A percentile compares a stretch with the other conserved stretches of the same genome.
These are phyloP conservation scores for Malassezia vespertilionis DNA, from an alignment of 1,284 basidiomycete genomes.

Conservation along the genomic window DNA sequence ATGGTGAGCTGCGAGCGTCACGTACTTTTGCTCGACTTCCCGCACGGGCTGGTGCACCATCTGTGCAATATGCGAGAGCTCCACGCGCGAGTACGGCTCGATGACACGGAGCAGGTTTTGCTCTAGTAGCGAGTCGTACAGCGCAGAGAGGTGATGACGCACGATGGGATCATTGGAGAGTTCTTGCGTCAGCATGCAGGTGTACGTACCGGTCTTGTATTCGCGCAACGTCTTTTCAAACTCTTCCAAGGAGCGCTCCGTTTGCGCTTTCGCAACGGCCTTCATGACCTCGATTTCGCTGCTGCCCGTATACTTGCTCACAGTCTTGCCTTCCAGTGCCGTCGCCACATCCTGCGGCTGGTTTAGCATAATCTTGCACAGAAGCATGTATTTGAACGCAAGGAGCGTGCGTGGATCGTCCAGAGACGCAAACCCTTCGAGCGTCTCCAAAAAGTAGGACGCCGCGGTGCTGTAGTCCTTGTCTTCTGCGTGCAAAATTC, in stretches of 20 bases:
- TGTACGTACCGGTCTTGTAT: constrained; percentile 64
- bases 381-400: constrained; percentile 90
- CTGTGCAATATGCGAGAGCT: constrained; percentile 78
- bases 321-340: constrained; percentile 74
- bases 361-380: constrained; percentile 97
- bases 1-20: constrained; percentile 15
- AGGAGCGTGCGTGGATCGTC: constrained; percentile 58
- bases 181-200: too few species aligned
- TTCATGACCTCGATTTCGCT: constrained; percentile 86
- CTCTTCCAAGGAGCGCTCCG: constrained; percentile 73
- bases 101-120: constrained; percentile 89
- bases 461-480: constrained; percentile 95
- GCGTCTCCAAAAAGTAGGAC: constrained; percentile 94
- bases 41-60: constrained; percentile 78
- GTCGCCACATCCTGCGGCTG: constrained; percentile 81
- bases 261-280: constrained; percentile 81
- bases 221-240: constrained; percentile 79
- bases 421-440: constrained; percentile 68
- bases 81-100: constrained; percentile 85
- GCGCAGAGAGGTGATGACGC: constrained; percentile 75
- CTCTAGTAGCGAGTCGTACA: constrained; percentile 90
- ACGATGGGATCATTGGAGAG: constrained; percentile 87
- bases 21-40: constrained; percentile 86
- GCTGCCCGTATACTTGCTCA: constrained; percentile 68
- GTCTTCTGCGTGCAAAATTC: constrained; percentile 87